These are phyloP conservation scores for Penicillium parvum DNA, from an alignment of 495 filamentous ascomycete species.

Conservation along the genomic window DNA sequence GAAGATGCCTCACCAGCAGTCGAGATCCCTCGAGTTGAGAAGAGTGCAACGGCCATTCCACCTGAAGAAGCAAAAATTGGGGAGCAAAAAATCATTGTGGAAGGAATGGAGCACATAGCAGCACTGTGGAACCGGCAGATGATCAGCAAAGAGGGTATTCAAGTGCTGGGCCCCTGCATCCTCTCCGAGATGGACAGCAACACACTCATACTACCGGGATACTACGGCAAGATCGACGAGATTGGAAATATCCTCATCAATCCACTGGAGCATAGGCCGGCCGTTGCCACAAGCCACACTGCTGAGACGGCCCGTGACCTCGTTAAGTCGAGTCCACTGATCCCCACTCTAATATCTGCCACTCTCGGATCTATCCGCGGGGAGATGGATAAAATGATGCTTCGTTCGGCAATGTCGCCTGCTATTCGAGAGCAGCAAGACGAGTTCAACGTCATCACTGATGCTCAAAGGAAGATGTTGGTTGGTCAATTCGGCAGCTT, in stretches of 20 bases:
- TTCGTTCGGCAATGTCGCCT: slow-evolving; percentile 48
- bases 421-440: slow-evolving; percentile 51
- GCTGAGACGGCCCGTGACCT: slow-evolving; percentile 26
- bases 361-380: slow-evolving; percentile 43
- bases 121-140: slow-evolving; percentile 43
- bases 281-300: slow-evolving; percentile 9
- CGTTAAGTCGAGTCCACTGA: slow-evolving; percentile 32
- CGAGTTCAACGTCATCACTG: slow-evolving; percentile 51
- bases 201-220: slow-evolving; percentile 45
- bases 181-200: slow-evolving; percentile 51
- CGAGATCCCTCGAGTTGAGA: slow-evolving; percentile 32
- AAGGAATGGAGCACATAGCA: slow-evolving; percentile 35
- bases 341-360: slow-evolving; percentile 37
- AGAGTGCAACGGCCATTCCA: slow-evolving; percentile 20
- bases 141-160: slow-evolving; percentile 33
- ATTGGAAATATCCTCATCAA: slow-evolving; percentile 48
- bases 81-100: slow-evolving; percentile 34
- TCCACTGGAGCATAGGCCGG: slow-evolving; percentile 19
- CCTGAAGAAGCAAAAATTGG: slow-evolving; percentile 26
- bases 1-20: slow-evolving; percentile 38
- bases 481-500: slow-evolving; percentile 51
- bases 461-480: slow-evolving; percentile 44
- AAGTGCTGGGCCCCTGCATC: slow-evolving; percentile 41
- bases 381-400: slow-evolving; percentile 51
- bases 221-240: slow-evolving; percentile 37